Conservation (phyloP, 208 protist genomes). For the Lotmaria passim region DNA sequence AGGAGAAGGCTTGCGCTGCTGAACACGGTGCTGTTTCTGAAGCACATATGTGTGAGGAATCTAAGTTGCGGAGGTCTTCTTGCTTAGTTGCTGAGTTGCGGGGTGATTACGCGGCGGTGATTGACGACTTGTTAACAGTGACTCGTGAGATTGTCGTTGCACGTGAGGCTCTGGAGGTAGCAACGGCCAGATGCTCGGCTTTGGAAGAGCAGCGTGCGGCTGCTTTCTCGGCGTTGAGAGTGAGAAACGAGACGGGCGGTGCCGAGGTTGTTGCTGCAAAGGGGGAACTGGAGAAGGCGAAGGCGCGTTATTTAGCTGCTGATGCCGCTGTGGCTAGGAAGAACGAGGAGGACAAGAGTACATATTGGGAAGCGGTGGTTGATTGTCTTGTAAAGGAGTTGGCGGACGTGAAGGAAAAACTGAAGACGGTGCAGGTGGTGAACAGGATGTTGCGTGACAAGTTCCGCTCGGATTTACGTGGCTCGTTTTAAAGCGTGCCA, state of each 20-base stretch:
- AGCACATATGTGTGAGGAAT: background rate
- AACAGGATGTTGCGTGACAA: slow-evolving; percentile 31
- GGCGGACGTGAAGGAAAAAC: background rate
- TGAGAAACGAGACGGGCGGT: background rate
- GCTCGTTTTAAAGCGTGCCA: background rate
- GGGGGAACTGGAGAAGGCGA: background rate
- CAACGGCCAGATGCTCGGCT: background rate
- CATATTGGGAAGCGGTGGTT: slow-evolving; percentile 11
- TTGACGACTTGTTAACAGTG: background rate
- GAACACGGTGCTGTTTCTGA: background rate
- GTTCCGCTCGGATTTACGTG: slow-evolving; percentile 20
- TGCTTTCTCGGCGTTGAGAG: background rate
- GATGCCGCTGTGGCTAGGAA: background rate
- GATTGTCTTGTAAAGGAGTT: slow-evolving; percentile 4
- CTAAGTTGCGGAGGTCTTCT: too few species aligned
- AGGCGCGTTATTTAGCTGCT: background rate
- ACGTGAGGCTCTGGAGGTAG: slow-evolving; percentile 1
- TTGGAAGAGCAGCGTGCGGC: background rate
- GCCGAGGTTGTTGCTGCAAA: background rate
- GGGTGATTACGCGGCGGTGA: background rate
- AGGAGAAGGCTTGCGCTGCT: background rate
- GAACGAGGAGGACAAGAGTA: background rate
- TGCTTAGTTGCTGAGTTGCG: slow-evolving; percentile 2
- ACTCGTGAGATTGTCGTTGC: slow-evolving; percentile 11
- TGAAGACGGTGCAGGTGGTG: slow-evolving; percentile 15